Evolutionary conservation across 805 yeast species (phyloP).

Genomic region (Tetrapisispora fleetii): DNA sequence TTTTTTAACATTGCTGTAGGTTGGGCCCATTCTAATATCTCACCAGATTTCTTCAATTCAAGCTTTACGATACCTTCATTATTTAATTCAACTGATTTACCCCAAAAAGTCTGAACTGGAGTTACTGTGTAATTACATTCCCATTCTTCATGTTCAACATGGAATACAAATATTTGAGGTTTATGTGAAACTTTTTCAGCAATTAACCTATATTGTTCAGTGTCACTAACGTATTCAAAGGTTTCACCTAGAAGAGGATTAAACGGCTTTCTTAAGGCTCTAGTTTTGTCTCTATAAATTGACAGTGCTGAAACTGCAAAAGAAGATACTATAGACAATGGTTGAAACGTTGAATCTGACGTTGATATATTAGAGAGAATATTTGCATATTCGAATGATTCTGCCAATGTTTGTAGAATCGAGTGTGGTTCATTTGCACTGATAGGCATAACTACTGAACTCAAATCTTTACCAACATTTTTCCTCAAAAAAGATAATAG

Average conservation of each 20-base stretch:
- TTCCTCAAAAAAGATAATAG: slow-evolving; percentile 70
- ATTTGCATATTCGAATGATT: slow-evolving; percentile 65
- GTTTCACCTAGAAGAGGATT: slow-evolving; percentile 94
- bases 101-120: slow-evolving; percentile 89
- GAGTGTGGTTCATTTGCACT: slow-evolving; percentile 87
- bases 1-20: slow-evolving; percentile 80
- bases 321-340: slow-evolving; percentile 56
- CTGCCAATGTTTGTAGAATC: slow-evolving; percentile 69
- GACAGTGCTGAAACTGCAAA: slow-evolving; percentile 75
- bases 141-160: slow-evolving; percentile 70
- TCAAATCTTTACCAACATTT: slow-evolving; percentile 84
- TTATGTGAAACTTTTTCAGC: slow-evolving; percentile 84
- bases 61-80: slow-evolving; percentile 64
- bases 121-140: slow-evolving; percentile 49
- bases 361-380: slow-evolving; percentile 48
- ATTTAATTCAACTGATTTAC: slow-evolving; percentile 76
- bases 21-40: slow-evolving; percentile 63
- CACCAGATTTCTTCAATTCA: slow-evolving; percentile 50
- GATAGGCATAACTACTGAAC: slow-evolving; percentile 86
- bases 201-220: slow-evolving; percentile 59
- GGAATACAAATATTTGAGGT: slow-evolving; percentile 72
- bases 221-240: slow-evolving; percentile 80
- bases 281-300: slow-evolving; percentile 57
- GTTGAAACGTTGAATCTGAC: slow-evolving; percentile 42
- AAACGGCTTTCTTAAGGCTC: slow-evolving; percentile 83